Base-by-base conservation (phyloP, 192 early-diverging fungal species). In the Geranomyces michiganensis region DNA sequence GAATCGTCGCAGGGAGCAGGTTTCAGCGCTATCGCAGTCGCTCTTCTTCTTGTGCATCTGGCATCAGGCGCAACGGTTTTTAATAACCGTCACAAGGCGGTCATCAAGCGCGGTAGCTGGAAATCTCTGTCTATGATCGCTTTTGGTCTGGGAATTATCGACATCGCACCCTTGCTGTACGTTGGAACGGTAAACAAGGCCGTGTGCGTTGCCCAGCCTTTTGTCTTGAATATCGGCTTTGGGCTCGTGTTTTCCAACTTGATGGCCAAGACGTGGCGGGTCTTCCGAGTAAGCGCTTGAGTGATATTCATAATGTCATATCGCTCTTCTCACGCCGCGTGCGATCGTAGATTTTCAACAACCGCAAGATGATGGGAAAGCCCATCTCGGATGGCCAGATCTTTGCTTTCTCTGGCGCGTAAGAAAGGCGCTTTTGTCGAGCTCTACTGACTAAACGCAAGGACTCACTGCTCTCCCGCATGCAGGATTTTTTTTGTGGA, bases 261-360 rank as follows among this genome's bases (percentile, higher is more conserved):
- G 41, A 21, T 41, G 41, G 62, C 62, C 17, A 64, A 64, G 62
- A 64, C 62, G 13, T 64, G 17, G 17, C 2, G 62, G 8, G 62
- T 64, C 21, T 64, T 12, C 22, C 36, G 29, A 21, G 62, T 64
- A 45, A 60, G 31, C 17, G 1, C 7, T 47, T 47, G 12, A 47
- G 12, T 14, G 12, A 47, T 47, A 47, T 62, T 8, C 56, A 21
- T 58, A 58, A 14, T 58, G 56, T 27, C n/a, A n/a, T n/a, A n/a
- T 55, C 51, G 4, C 51, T 55, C 17, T 60, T 33, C 51, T 24
- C 17, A 26, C 51, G 15, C 15, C 51, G 46, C 46, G 19, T n/a
- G n/a, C n/a, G 10, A 41, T 41, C 36, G 27, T 36, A 64, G 62
- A 64, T 64, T 41, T 64, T 64, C 62, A 46, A 64, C 44, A 64